Evolutionary conservation across 768 basidiomycete species (phyloP), one percentile per base, ranked within the genome.

Genomic region (Tylopilus rubrobrunneus): DNA sequence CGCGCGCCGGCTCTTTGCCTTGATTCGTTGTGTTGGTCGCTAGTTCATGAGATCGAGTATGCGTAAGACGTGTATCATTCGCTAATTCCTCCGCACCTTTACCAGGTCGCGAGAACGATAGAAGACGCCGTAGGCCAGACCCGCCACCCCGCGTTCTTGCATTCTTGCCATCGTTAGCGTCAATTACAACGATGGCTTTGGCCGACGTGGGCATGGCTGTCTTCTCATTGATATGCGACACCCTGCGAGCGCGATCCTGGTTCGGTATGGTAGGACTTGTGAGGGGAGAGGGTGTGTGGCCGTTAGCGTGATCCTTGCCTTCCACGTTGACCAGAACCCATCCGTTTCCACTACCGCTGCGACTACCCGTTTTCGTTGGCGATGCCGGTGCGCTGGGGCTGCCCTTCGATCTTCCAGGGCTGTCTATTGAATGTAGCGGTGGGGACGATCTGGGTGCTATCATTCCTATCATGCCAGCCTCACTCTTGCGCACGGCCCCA

Each of bases 241-340:
- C 48, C 53, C 34, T 70, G 46, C 67, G 67, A 48, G 56, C 31
- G 31, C 67, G 69, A 25, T 73, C 67, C 31, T 62, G 68, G 47
- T 51, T 64, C 21, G 65, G 66, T 46, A 69, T 63, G 28, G 67
- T 66, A 21, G 67, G 63, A 19, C 68, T 62, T 15, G 51, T 51
- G 45, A 61, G 57, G 46, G 62, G 65, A 43, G 61, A 61, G 15
- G 63, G 44, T 8, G 55, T 53, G 33, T 69, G 65, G 39, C 59
- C 62, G 36, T 58, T 60, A 42, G 48, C 53, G 42, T 68, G 73
- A 47, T 67, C 69, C 56, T 71, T 69, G 29, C 76, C 74, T 54
- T 83, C 83, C 15, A 85, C 78, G 48, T 83, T 85, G 36, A 86
- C 80, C 25, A 86, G 70, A 2, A 86, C 84, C 84, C 84, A 86